phyloP scores from a whole-genome alignment of 805 yeast genomes.

The Soucietia sequanensis region DNA sequence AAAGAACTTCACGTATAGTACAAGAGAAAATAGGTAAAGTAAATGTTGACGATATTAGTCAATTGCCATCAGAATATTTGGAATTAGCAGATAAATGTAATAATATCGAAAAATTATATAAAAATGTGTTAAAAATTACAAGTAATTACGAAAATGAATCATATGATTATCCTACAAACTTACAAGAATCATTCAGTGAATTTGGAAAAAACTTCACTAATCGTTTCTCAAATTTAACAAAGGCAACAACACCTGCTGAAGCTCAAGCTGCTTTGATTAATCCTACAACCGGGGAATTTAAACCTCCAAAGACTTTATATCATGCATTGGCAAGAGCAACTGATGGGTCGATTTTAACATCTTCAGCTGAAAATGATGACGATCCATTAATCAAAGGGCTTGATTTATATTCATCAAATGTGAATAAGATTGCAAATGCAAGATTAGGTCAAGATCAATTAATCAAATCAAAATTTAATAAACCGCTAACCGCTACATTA shows the following conservation, averaged over 20 bases:
- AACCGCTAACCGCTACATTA: slow-evolving; percentile 60
- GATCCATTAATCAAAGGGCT: slow-evolving; percentile 62
- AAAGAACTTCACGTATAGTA: slow-evolving; percentile 73
- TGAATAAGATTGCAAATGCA: slow-evolving; percentile 77
- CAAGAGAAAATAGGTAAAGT: slow-evolving; percentile 80
- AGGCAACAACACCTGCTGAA: slow-evolving; percentile 75
- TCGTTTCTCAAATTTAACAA: slow-evolving; percentile 64
- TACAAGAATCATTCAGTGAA: slow-evolving; percentile 73
- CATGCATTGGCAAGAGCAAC: slow-evolving; percentile 82
- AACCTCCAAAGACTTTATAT: slow-evolving; percentile 76
- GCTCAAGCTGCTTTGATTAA: slow-evolving; percentile 70
- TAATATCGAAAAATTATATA: slow-evolving; percentile 40
- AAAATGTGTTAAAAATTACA: slow-evolving; percentile 41
- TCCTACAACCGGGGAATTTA: slow-evolving; percentile 37
- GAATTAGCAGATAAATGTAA: slow-evolving; percentile 41
- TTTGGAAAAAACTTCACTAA: slow-evolving; percentile 63
- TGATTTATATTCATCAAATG: slow-evolving; percentile 64
- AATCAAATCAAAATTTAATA: slow-evolving; percentile 67
- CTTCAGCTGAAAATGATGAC: slow-evolving; percentile 29
- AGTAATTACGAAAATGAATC: slow-evolving; percentile 68
- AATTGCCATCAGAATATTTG: slow-evolving; percentile 78
- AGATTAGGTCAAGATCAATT: slow-evolving; percentile 79
- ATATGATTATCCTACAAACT: slow-evolving; percentile 79
- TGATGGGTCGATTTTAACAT: slow-evolving; percentile 45
- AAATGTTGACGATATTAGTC: slow-evolving; percentile 62